Evolutionary conservation across 2,329 filamentous ascomycete genomes (phyloP).

Genomic region (Teratosphaeria nubilosa): DNA sequence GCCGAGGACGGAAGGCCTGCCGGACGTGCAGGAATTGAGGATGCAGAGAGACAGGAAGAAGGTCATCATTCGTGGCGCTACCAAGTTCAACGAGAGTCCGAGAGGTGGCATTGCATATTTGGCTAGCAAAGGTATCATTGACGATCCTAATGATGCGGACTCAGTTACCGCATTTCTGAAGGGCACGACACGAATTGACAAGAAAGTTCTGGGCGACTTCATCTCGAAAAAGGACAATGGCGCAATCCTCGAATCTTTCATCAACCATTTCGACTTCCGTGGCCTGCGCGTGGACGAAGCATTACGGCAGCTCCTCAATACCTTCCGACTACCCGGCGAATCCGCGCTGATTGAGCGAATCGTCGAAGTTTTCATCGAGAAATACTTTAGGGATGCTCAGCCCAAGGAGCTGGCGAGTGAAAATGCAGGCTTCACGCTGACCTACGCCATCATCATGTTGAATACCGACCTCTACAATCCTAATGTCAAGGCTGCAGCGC

Average conservation of each 20-base stretch:
- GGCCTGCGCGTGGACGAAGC: conserved; percentile 86
- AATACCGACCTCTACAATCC: conserved; percentile 97
- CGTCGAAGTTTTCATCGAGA: conserved; percentile 74
- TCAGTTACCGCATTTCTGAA: conserved; percentile 79
- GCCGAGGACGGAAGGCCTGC: conserved; percentile 54
- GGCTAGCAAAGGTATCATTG: conserved; percentile 75
- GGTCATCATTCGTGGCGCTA: conserved; percentile 75
- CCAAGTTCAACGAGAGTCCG: conserved; percentile 91
- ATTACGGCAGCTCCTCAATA: conserved; percentile 72
- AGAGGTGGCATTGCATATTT: conserved; percentile 82
- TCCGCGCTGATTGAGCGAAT: conserved; percentile 88
- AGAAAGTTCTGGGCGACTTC: conserved; percentile 83
- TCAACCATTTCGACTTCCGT: conserved; percentile 78
- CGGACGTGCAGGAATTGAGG: conserved; percentile 53
- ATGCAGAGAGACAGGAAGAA: conserved; percentile 72
- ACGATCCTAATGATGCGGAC: conserved; percentile 60
- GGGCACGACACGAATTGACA: conserved; percentile 78
- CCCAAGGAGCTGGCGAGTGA: conserved; percentile 71
- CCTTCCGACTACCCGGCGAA: conserved; percentile 89
- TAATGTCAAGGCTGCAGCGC: conserved; percentile 65
- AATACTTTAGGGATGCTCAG: conserved; percentile 62
- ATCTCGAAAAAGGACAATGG: conserved; percentile 87
- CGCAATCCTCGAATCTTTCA: conserved; percentile 69
- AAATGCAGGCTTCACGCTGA: conserved; percentile 81
- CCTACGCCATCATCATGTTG: conserved; percentile 93